Conservation (phyloP, 163 green algal genomes). For the Scenedesmus sp. region DNA sequence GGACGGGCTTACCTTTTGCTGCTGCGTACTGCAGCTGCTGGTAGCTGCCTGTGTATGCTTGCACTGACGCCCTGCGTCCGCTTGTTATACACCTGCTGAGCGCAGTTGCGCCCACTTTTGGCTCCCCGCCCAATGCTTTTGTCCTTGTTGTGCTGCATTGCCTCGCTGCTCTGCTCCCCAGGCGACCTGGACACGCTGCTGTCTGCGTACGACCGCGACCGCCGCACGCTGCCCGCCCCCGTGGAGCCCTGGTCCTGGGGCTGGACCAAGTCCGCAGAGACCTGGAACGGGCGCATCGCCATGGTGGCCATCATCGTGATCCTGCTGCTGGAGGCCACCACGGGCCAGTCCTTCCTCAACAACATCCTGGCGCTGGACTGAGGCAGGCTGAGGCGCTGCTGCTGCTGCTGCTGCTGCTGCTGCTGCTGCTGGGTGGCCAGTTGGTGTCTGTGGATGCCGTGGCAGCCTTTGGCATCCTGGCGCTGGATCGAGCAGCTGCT, state of each 20-base stretch:
- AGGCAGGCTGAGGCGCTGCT: background rate
- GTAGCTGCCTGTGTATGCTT: too few relatives aligned
- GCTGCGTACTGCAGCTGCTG: too few relatives aligned
- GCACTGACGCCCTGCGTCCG: too few relatives aligned
- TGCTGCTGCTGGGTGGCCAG: too few relatives aligned
- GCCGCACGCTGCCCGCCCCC: constrained; percentile 86
- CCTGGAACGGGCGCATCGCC: constrained; percentile 88
- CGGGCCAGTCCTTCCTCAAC: constrained; percentile 75
- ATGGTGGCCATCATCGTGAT: constrained; percentile 94
- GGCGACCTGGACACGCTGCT: constrained; percentile 91
- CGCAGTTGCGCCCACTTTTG: too few relatives aligned
- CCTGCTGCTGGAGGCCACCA: constrained; percentile 85
- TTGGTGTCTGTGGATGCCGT: background rate
- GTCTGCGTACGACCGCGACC: constrained; percentile 93
- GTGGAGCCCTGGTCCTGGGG: constrained; percentile 92
- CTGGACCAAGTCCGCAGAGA: constrained; percentile 92
- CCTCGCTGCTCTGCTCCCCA: constrained; percentile 24
- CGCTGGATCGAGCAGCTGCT: too few relatives aligned
- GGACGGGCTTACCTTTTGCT: too few relatives aligned
- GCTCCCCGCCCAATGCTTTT: too few relatives aligned
- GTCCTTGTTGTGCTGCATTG: background rate
- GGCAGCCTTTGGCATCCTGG: background rate
- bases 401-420: background rate
- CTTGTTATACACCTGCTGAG: too few relatives aligned
- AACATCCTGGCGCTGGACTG: constrained; percentile 57